phyloP scores from a whole-genome alignment of 2,329 filamentous ascomycete species.

The Didymella arachidicola region DNA sequence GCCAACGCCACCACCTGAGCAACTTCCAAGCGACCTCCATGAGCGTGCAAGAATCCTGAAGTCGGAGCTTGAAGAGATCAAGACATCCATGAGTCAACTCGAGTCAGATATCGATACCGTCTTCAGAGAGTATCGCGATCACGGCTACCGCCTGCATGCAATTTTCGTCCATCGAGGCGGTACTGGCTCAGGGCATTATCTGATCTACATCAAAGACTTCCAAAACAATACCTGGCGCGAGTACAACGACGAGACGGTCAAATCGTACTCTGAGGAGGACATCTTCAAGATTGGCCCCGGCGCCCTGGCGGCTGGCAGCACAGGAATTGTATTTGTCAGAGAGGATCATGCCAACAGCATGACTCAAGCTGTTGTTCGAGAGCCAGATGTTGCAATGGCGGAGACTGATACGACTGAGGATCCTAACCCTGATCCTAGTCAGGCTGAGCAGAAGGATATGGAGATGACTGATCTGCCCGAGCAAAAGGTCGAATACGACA shows the following conservation, averaged over 20 bases:
- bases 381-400: conserved; percentile 18
- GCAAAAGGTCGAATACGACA: conserved; percentile 13
- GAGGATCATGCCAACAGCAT: conserved; percentile 68
- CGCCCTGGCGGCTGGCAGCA: conserved; percentile 53
- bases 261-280: conserved; percentile 67
- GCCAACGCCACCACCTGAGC: conserved; percentile 32
- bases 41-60: conserved; percentile 34
- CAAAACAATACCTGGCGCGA: conserved; percentile 82
- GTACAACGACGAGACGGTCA: conserved; percentile 90
- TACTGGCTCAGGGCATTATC: conserved; percentile 79
- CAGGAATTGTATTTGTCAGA: conserved; percentile 83
- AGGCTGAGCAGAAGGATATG: conserved; percentile 5
- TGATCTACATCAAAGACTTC: conserved; percentile 96
- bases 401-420: background rate
- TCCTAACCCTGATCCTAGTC: background rate
- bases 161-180: conserved; percentile 89
- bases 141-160: conserved; percentile 84
- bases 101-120: conserved; percentile 62
- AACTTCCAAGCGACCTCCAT: conserved; percentile 32
- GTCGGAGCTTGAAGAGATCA: conserved; percentile 38
- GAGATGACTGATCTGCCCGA: conserved; percentile 23
- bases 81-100: conserved; percentile 55
- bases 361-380: conserved; percentile 60
- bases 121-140: conserved; percentile 69
- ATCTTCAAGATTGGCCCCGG: conserved; percentile 73